Evolutionary conservation across 345 rosid species (phyloP).

Genomic region (Brassica rapa): DNA sequence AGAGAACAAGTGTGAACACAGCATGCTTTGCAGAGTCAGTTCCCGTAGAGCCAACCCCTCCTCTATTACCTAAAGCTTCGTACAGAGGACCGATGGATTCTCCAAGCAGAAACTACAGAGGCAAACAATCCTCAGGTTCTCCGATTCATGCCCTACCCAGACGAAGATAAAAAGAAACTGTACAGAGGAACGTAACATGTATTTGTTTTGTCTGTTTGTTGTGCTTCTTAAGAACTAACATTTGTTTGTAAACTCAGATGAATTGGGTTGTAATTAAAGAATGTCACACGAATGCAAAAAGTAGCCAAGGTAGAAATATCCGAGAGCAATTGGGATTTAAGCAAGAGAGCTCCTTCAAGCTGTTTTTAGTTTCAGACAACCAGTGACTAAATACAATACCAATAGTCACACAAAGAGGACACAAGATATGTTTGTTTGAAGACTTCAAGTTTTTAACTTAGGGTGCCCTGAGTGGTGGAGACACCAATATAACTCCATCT

Average conservation of each 20-base stretch:
- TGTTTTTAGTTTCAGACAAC: slow-evolving; percentile 20
- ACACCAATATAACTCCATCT: slow-evolving; percentile 96
- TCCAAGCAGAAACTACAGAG: slow-evolving; percentile 58
- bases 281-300: not conserved
- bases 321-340: not conserved
- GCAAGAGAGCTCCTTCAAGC: slow-evolving; percentile 19
- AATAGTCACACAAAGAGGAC: slow-evolving; percentile 21
- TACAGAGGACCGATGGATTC: slow-evolving; percentile 69
- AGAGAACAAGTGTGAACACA: slow-evolving; percentile 86
- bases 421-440: not conserved
- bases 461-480: slow-evolving; percentile 93
- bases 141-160: slow-evolving; percentile 60
- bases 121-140: slow-evolving; percentile 52
- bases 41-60: slow-evolving; percentile 64
- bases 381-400: slow-evolving; percentile 10
- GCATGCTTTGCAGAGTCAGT: slow-evolving; percentile 82
- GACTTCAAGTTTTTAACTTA: slow-evolving; percentile 16
- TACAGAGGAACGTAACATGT: too few species aligned
- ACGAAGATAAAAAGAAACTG: slow-evolving; percentile 45
- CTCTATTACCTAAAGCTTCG: slow-evolving; percentile 63
- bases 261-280: slow-evolving; percentile 18
- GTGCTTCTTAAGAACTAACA: not conserved
- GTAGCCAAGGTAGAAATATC: not conserved
- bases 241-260: slow-evolving; percentile 2
- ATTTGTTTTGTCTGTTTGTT: not conserved